Percentiles rank a stretch among this genome's conserved stretches.
These are phyloP conservation scores for Botrytis paeoniae DNA, from an alignment of 2,329 filamentous ascomycete genomes.

Conservation along the genomic window DNA sequence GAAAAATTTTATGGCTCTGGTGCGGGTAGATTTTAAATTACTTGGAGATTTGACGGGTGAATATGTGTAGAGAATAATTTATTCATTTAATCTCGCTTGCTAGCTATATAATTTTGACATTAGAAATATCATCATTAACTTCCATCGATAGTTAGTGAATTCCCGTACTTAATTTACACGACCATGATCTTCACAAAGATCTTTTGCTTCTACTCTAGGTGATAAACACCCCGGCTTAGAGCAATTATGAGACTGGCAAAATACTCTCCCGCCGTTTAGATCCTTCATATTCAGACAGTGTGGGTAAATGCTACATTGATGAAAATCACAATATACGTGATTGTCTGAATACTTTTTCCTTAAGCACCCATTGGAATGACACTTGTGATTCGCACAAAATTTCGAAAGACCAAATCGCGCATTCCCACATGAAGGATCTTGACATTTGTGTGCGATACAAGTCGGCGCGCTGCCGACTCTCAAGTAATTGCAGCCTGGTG, in stretches of 20 bases:
- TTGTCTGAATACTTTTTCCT: fast-evolving
- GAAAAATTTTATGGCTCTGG: background rate
- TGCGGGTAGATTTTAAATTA: background rate
- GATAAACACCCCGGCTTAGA: background rate
- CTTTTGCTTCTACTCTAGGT: fast-evolving
- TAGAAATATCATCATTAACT: background rate
- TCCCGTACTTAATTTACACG: background rate
- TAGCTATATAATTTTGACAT: no score
- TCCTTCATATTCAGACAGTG: background rate
- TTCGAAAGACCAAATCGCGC: background rate
- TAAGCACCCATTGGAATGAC: background rate
- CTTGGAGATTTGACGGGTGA: background rate
- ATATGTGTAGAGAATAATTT: background rate
- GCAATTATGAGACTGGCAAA: background rate
- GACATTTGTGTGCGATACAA: background rate
- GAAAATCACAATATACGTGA: background rate
- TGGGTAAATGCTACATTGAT: background rate
- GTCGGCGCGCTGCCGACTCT: fast-evolving
- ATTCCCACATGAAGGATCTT: background rate
- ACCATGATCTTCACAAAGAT: background rate
- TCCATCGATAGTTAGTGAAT: background rate
- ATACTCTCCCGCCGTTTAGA: background rate
- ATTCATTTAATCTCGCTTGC: no score
- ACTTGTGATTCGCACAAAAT: background rate
- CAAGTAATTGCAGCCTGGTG: background rate